Evolutionary conservation across 805 yeast genomes (phyloP).

Genomic region (Yarrowia keelungensis): DNA sequence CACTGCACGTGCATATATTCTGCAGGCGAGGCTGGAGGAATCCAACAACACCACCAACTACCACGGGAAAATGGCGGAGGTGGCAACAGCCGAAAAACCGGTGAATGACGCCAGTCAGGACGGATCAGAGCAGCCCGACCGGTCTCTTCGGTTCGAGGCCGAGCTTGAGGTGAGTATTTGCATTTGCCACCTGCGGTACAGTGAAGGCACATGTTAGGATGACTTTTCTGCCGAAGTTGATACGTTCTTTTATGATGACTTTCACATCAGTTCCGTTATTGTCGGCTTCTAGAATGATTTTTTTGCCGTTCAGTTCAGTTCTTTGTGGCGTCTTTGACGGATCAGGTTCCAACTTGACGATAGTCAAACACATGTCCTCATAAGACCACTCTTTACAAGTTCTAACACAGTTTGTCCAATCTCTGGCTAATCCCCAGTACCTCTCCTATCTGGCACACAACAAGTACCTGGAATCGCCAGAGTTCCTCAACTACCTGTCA

Average conservation of each 20-base stretch:
- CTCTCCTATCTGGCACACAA: constrained; percentile 86
- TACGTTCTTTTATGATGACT: no score
- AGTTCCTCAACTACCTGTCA: constrained; percentile 74
- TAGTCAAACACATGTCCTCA: no score
- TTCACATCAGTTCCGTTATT: no score
- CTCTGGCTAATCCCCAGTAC: constrained; percentile 88
- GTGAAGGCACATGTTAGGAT: no score
- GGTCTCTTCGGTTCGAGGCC: constrained; percentile 85
- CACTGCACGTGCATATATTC: constrained; percentile 27
- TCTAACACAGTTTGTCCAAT: constrained; percentile 73
- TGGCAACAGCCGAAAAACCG: constrained; percentile 25
- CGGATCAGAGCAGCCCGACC: neutral
- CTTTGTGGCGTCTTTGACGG: no score
- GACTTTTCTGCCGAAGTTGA: no score
- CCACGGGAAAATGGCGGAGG: constrained; percentile 28
- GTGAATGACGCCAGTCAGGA: neutral
- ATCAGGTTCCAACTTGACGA: no score
- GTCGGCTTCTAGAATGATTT: no score
- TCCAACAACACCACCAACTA: constrained; percentile 12
- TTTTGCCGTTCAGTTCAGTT: no score
- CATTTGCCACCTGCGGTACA: constrained; percentile 18
- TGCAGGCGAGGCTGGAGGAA: constrained; percentile 12
- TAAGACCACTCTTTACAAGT: neutral
- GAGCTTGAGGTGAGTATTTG: constrained; percentile 74
- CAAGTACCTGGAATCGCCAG: constrained; percentile 71